Percentiles rank a stretch among this genome's conserved stretches.
phyloP scores from a whole-genome alignment of 1,139 yeast genomes.

The Magnusiomyces magnusii region DNA sequence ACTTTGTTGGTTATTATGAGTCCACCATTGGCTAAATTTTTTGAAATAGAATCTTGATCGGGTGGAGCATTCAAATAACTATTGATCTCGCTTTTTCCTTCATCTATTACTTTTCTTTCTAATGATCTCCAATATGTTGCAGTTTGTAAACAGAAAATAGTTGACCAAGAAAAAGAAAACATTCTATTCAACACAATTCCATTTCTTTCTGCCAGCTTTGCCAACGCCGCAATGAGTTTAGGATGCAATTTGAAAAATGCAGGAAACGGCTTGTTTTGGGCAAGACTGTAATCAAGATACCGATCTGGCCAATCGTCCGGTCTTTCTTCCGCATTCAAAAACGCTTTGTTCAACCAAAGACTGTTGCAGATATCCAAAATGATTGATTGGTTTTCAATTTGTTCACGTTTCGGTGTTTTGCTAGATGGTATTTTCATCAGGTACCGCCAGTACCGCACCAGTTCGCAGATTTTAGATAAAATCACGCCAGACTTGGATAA shows the following conservation, averaged over 20 bases:
- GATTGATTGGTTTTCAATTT: not conserved
- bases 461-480: conserved; percentile 44
- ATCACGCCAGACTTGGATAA: conserved; percentile 40
- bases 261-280: not conserved
- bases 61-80: conserved; percentile 46
- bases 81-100: conserved; percentile 31
- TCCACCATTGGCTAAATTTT: conserved; percentile 15
- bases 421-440: not conserved
- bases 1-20: conserved; percentile 35
- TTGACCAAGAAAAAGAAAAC: conserved; percentile 9
- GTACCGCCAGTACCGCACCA: conserved; percentile 36
- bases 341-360: conserved; percentile 16
- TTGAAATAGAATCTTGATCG: conserved; percentile 14
- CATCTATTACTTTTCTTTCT: no score
- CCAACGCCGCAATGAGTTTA: conserved; percentile 7
- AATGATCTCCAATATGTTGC: conserved; percentile 41
- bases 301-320: not conserved
- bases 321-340: conserved; percentile 2
- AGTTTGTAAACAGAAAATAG: conserved; percentile 31
- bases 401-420: not conserved
- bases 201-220: conserved; percentile 2
- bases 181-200: conserved; percentile 4
- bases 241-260: conserved; percentile 5
- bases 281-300: not conserved
- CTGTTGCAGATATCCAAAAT: conserved; percentile 14